These are phyloP conservation scores for Fusarium veterinarium DNA, from an alignment of 2,329 filamentous ascomycete genomes.

Conservation along the genomic window DNA sequence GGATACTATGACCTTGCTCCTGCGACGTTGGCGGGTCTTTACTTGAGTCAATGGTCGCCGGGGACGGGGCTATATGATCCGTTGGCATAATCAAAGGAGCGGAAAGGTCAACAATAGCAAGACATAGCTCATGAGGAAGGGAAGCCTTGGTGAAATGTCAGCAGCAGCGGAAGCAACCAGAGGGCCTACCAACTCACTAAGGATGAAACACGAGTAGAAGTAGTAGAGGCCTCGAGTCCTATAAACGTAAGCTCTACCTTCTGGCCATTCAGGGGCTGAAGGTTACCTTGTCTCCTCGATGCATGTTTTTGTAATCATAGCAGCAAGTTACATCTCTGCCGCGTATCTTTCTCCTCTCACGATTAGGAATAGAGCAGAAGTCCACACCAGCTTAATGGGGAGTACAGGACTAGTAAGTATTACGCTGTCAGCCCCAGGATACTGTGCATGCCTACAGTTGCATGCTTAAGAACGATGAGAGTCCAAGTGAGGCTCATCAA, in stretches of 20 bases:
- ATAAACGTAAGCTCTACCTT: background rate
- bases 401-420: too few relatives aligned
- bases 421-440: fast-evolving
- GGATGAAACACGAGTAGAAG: background rate
- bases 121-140: background rate
- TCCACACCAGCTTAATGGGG: background rate
- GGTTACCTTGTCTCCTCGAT: background rate
- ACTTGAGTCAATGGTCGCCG: fast-evolving
- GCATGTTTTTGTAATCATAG: background rate
- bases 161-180: background rate
- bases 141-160: background rate
- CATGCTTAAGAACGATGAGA: background rate
- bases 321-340: background rate
- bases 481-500: background rate
- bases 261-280: background rate
- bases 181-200: too few relatives aligned
- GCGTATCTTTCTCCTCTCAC: background rate
- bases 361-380: background rate
- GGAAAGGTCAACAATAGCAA: background rate
- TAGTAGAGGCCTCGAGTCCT: background rate
- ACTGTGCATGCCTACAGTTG: too few relatives aligned
- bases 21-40: fast-evolving
- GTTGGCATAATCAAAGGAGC: background rate
- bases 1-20: fast-evolving
- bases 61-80: fast-evolving